These are phyloP conservation scores for Juncus inflexus DNA, from an alignment of 176 grass and related monocot genomes.

Conservation along the genomic window DNA sequence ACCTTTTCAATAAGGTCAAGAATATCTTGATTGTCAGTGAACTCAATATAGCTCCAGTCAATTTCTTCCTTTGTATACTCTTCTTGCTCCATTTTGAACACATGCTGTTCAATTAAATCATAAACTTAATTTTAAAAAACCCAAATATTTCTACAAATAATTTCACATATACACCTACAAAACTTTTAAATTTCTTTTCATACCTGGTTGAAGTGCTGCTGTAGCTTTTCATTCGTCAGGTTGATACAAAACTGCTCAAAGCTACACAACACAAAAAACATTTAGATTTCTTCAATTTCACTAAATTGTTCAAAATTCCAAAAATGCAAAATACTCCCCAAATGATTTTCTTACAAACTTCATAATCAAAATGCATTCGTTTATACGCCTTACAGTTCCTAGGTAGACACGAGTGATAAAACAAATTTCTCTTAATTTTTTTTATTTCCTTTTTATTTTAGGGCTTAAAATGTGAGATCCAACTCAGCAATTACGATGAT, in stretches of 20 bases:
- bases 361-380: not conserved
- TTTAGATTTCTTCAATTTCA: too few relatives aligned
- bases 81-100: constrained; percentile 99
- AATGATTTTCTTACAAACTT: not conserved
- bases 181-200: constrained; percentile 14
- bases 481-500: constrained; percentile 32
- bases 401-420: not conserved
- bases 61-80: constrained; percentile 99
- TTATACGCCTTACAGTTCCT: not conserved
- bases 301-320: constrained; percentile 12
- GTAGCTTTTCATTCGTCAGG: constrained; percentile 97
- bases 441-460: not conserved
- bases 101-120: constrained; percentile 61
- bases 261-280: constrained; percentile 41
- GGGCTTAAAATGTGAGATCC: constrained; percentile 15
- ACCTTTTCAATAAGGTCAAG: constrained; percentile 99
- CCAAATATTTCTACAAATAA: not conserved
- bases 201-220: constrained; percentile 99
- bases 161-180: not conserved
- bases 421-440: not conserved
- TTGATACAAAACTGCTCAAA: constrained; percentile 99
- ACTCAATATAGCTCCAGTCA: constrained; percentile 98
- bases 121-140: not conserved
- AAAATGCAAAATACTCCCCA: not conserved
- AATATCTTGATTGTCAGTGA: constrained; percentile 93